Evolutionary conservation across 148 eudicot species (phyloP).

Genomic region (Camellia granthamiana): DNA sequence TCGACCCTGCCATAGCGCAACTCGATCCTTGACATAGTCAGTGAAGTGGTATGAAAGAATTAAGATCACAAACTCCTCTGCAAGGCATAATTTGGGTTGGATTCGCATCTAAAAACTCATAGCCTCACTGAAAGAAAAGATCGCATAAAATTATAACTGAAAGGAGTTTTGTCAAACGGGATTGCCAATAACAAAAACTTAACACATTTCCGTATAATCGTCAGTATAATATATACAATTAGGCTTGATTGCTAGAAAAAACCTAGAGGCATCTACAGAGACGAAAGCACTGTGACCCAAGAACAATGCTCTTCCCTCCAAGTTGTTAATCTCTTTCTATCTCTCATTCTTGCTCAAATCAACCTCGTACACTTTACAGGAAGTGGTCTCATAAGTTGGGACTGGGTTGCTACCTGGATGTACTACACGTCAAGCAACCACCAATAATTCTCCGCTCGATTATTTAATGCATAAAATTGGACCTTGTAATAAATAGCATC

Average conservation of each 20-base stretch:
- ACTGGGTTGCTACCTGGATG: no score
- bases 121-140: no score
- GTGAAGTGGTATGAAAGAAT: no score
- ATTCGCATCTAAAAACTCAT: no score
- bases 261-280: not conserved
- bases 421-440: not conserved
- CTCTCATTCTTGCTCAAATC: not conserved
- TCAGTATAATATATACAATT: slow-evolving; percentile 13
- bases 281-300: not conserved
- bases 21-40: no score
- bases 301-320: slow-evolving; percentile 6
- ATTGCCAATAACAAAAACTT: not conserved
- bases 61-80: no score
- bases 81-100: no score
- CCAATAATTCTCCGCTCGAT: not conserved
- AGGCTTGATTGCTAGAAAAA: not conserved
- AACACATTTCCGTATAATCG: not conserved
- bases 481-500: not conserved
- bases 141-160: no score
- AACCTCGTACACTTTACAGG: not conserved
- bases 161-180: no score
- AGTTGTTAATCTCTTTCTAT: not conserved
- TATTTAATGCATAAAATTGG: slow-evolving; percentile 4
- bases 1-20: no score
- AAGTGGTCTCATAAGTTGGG: not conserved